Conservation (phyloP, 2,329 filamentous ascomycete genomes). For the Sordariomycetes sp. region DNA sequence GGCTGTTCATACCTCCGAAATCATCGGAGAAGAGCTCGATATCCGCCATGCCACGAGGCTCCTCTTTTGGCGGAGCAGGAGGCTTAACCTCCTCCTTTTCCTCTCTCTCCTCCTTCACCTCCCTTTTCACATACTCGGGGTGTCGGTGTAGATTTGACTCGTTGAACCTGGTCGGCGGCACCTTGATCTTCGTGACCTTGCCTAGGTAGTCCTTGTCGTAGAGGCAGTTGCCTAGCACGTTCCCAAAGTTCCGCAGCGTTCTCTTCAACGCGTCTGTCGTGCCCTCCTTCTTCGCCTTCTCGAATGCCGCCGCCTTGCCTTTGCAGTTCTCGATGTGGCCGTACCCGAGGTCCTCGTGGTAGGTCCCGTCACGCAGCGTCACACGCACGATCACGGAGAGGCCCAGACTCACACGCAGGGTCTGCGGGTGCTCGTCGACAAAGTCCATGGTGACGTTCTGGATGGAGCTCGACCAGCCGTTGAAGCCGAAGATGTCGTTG, state of each 20-base stretch:
- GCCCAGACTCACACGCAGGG: slow-evolving; percentile 71
- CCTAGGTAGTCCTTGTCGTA: slow-evolving; percentile 93
- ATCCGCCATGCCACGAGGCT: background rate
- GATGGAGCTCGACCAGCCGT: slow-evolving; percentile 95
- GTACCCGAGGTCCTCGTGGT: slow-evolving; percentile 94
- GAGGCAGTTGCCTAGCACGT: slow-evolving; percentile 94
- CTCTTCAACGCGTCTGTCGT: slow-evolving; percentile 91
- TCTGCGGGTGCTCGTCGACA: slow-evolving; percentile 74
- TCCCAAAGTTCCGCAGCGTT: slow-evolving; percentile 83
- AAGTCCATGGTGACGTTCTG: slow-evolving; percentile 93
- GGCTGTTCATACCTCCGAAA: slow-evolving; percentile 14
- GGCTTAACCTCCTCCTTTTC: background rate
- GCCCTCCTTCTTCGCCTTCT: slow-evolving; percentile 98
- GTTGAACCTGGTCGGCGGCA: slow-evolving; percentile 60
- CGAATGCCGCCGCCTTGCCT: slow-evolving; percentile 89
- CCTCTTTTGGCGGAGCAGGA: background rate
- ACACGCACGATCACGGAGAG: slow-evolving; percentile 85
- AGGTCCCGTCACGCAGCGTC: slow-evolving; percentile 87
- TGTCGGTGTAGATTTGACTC: slow-evolving; percentile 75
- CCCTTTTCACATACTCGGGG: slow-evolving; percentile 59
- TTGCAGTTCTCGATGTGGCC: slow-evolving; percentile 94
- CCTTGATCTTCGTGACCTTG: slow-evolving; percentile 85
- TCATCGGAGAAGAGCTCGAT: slow-evolving; percentile 7
- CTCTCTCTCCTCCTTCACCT: slow-evolving; percentile 17
- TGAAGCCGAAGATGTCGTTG: slow-evolving; percentile 94